Evolutionary conservation across 768 basidiomycete genomes (phyloP), one percentile per base, ranked within the genome.

Genomic region (Lentinula sp.): DNA sequence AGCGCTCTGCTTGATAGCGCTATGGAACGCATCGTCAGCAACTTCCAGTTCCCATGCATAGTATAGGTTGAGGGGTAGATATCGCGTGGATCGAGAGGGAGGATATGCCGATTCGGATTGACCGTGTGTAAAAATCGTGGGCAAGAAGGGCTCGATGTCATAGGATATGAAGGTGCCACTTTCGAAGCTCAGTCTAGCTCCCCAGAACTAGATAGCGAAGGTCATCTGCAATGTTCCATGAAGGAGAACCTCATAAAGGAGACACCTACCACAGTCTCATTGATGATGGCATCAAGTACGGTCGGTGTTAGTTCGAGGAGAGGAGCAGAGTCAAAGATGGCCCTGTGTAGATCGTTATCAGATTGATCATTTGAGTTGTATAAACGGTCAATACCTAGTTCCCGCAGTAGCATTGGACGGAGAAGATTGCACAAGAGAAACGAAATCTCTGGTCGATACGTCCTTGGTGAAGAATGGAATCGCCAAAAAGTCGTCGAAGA

Each of bases 31-130:
- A 4, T 68, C 68, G 63, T 86, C 84, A 0, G 66, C 68, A 4
- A 69, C 40, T 16, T 74, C 67, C n/a, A 68, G 52, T 2, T 57
- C 54, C 83, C 84, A 86, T 1, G 76, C 77, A 59, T 72, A 82
- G 64, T 73, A 70, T 28, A 83, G 73, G 69, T 81, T 80, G 42
- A 81, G 69, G 10, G 84, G 81, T 7, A 75, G 73, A 61, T 79
- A 74, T 4, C 46, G 39, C 10, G 58, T 59, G 0, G 65, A 57
- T 52, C 82, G 78, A 31, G 69, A 68, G 11, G 78, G 77, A 2
- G 82, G 84, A 68, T 77, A 85, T 3, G 84, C 84, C 18, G 80
- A 75, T 0, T 70, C 60, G 10, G 65, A 68, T 34, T 69, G 57
- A 37, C 67, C 76, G 62, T 79, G 78, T 5, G 70, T 70, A 62